phyloP scores from a whole-genome alignment of 148 eudicot species.

The Limonium bicolor region DNA sequence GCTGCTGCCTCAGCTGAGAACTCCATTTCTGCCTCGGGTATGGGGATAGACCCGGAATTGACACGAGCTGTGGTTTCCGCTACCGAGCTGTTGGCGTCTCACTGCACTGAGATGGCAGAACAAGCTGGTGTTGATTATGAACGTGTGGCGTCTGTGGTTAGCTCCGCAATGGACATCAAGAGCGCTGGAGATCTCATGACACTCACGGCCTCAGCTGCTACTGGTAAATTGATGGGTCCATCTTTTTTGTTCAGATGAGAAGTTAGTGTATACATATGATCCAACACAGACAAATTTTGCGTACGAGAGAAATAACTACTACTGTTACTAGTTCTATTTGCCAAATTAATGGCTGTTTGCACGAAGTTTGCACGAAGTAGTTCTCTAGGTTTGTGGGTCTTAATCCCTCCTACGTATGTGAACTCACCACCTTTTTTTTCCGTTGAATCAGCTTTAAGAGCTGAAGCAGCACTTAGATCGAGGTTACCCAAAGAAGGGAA shows the following conservation, averaged over 20 bases:
- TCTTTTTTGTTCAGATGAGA: too few species aligned
- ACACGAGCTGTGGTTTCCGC: constrained; percentile 73
- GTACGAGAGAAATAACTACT: too few species aligned
- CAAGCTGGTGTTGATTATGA: constrained; percentile 54
- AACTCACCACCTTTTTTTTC: not conserved
- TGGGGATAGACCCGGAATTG: too few species aligned
- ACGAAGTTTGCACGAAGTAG: too few species aligned
- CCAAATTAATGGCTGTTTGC: too few species aligned
- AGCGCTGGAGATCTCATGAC: constrained; percentile 71
- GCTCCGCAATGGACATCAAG: constrained; percentile 54
- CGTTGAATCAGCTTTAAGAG: constrained; percentile 45
- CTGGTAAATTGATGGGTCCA: too few species aligned
- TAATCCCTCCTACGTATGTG: too few species aligned
- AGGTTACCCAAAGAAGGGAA: constrained; percentile 65
- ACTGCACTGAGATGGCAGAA: constrained; percentile 79
- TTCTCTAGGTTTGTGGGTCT: too few species aligned
- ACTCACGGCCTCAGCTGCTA: constrained; percentile 89
- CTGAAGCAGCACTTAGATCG: constrained; percentile 60
- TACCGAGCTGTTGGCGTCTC: constrained; percentile 70
- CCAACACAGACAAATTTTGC: too few species aligned
- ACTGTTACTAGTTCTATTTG: too few species aligned
- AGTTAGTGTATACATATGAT: too few species aligned
- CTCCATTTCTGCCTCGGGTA: constrained; percentile 29
- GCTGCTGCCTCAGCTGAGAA: constrained; percentile 40
- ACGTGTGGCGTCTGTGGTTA: constrained; percentile 40